Percentiles rank a stretch among this genome's conserved stretches.
These are phyloP conservation scores for Mantamonas sphyraenae DNA, from an alignment of 78 protist species.

Conservation along the genomic window DNA sequence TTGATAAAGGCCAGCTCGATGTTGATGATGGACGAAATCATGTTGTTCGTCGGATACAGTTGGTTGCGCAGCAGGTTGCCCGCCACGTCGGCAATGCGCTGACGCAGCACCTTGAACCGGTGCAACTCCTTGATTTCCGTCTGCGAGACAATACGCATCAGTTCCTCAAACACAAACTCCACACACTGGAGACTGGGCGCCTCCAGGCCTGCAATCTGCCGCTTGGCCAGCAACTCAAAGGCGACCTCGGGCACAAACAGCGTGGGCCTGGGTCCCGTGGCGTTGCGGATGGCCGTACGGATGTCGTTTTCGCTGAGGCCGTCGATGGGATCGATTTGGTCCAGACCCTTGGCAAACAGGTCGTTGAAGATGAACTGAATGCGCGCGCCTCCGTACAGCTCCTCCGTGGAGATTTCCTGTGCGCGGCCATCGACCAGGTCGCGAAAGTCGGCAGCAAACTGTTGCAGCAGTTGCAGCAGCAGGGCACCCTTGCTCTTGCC, in stretches of 20 bases:
- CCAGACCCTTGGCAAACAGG: constrained; percentile 49
- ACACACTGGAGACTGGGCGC: constrained; percentile 32
- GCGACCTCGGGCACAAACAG: constrained; percentile 86
- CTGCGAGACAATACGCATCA: constrained; percentile 48
- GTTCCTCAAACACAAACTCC: constrained; percentile 77
- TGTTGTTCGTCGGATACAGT: constrained; percentile 31
- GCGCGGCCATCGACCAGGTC: constrained; percentile 68
- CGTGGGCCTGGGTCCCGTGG: constrained; percentile 52
- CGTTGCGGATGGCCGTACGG: constrained; percentile 72
- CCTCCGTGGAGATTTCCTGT: constrained; percentile 21
- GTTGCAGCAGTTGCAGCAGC: constrained; percentile 60
- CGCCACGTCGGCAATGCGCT: constrained; percentile 36
- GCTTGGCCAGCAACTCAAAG: constrained; percentile 75
- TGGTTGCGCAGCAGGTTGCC: constrained; percentile 33
- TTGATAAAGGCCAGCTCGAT: constrained; percentile 74
- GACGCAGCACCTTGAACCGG: constrained; percentile 37
- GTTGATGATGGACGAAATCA: constrained; percentile 58
- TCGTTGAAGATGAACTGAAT: constrained; percentile 78
- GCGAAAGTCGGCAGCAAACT: constrained; percentile 33
- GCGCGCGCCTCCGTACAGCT: constrained; percentile 91
- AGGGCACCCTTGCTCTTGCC: constrained; percentile 65
- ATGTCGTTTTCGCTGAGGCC: constrained; percentile 61
- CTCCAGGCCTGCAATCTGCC: constrained; percentile 61
- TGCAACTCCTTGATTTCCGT: background rate
- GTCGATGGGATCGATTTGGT: constrained; percentile 22